phyloP scores from a whole-genome alignment of 2,329 filamentous ascomycete genomes.

The Ophiostoma perfectum region DNA sequence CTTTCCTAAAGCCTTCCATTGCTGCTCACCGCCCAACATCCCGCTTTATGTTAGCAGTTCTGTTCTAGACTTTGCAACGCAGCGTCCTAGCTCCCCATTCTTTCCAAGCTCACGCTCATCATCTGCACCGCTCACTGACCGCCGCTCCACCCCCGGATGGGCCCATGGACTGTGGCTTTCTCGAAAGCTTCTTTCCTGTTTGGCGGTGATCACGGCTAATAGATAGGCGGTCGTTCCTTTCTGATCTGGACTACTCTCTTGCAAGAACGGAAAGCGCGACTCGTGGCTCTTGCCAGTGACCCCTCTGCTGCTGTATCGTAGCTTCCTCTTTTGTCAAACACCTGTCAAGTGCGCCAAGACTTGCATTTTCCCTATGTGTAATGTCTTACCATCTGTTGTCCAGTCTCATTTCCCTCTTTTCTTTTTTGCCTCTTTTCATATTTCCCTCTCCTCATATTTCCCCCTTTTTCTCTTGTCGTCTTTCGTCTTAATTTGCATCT shows the following conservation, averaged over 20 bases:
- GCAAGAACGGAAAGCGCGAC: neutral
- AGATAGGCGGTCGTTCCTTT: neutral
- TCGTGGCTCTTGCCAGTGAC: neutral
- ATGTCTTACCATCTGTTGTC: neutral
- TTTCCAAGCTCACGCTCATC: too few species aligned
- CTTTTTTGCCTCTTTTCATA: neutral
- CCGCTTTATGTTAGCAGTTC: neutral
- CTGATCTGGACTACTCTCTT: neutral
- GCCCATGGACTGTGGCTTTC: neutral
- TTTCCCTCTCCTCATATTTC: neutral
- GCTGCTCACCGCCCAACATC: neutral
- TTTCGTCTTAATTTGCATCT: neutral
- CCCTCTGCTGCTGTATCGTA: neutral
- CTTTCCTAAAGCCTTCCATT: neutral
- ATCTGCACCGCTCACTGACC: neutral
- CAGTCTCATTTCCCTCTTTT: neutral
- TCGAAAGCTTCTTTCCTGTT: neutral
- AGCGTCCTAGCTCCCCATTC: neutral
- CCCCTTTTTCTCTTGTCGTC: neutral
- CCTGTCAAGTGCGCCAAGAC: neutral
- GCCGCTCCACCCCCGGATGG: neutral
- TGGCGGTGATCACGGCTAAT: neutral
- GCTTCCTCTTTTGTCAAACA: neutral
- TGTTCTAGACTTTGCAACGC: neutral
- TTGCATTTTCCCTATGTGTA: neutral